Base-by-base conservation (phyloP, 73 alveolate species). In the Paramecium sexaurelia region DNA sequence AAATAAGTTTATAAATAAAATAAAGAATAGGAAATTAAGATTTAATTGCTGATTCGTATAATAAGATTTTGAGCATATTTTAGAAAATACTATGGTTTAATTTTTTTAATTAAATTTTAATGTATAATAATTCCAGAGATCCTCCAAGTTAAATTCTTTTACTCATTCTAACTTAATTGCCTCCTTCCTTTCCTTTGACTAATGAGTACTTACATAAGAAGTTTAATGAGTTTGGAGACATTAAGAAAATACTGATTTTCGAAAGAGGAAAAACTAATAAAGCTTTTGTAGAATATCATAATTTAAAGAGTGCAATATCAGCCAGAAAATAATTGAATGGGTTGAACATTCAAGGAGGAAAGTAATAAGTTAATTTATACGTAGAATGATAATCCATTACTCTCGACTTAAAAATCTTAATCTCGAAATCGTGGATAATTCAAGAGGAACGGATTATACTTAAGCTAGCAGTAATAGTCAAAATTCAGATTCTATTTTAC, bases 361-460 rank as follows among this genome's bases (percentile, higher is more conserved):
- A 45, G 71, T 43, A 78, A 19, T 10, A 78, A 39, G 9, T 43
- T 32, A 13, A 2, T 24, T 78, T 78, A 13, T 22, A 39, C 7
- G 45, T 33, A 78, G 90, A 78, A 26, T 78, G 55, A 29, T 41
- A 32, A 43, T 78, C 45, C 90, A 78, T 43, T 78, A 22, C 90
- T 78, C 90, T 20, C 68, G 90, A 40, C 71, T 78, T 26, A 78
- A 43, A 45, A 43, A 45, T 37, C 71, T 78, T 7, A 40, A 78
- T 45, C 71, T 78, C 43, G 90, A 78, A 40, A 40, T 78, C 17
- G 90, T 78, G 15, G 90, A 78, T 33, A 39, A 78, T 78, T 39
- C 90, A 8, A 78, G 90, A 43, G 90, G 90, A 78, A 78, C 90
- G 20, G 90, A 78, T 45, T 78, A 78, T 45, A 78, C 87, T 9